phyloP scores from a whole-genome alignment of 306 rosid genomes.

The Medicago lupulina region DNA sequence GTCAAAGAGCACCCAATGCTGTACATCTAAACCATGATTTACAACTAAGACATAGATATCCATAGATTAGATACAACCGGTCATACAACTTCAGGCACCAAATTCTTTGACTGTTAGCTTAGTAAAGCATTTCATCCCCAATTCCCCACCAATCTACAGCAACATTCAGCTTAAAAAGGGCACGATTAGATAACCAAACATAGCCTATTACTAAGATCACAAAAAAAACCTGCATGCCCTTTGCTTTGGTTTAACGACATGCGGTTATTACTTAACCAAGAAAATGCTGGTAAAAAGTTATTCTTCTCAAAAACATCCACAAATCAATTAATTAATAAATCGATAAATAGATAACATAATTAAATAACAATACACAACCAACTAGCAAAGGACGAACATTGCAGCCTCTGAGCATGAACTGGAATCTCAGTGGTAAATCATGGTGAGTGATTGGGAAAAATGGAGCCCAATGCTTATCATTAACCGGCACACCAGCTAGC shows the following conservation, averaged over 20 bases:
- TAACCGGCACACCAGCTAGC: conserved; percentile 83
- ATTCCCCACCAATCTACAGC: too few relatives aligned
- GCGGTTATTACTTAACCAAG: conserved; percentile 16
- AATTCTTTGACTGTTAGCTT: too few relatives aligned
- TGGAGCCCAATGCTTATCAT: conserved; percentile 98
- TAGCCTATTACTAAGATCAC: conserved; percentile 10
- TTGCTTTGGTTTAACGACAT: neutral
- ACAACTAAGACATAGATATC: too few relatives aligned
- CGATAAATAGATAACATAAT: conserved; percentile 32
- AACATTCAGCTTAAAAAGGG: too few relatives aligned
- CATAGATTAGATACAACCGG: too few relatives aligned
- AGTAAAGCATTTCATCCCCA: too few relatives aligned
- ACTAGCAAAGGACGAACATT: conserved; percentile 95
- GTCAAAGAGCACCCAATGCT: neutral
- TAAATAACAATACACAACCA: conserved; percentile 73
- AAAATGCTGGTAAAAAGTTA: conserved; percentile 26
- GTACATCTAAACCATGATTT: neutral
- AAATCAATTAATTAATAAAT: conserved; percentile 1
- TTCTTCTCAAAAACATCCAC: conserved; percentile 7
- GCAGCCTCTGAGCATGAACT: conserved; percentile 90
- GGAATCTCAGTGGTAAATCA: conserved; percentile 96
- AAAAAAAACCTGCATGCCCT: conserved; percentile 5
- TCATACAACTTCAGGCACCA: too few relatives aligned
- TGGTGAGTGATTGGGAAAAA: conserved; percentile 94
- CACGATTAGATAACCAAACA: conserved; percentile 6